phyloP scores from a whole-genome alignment of 2,329 filamentous ascomycete species.

The Verticillium dahliae region DNA sequence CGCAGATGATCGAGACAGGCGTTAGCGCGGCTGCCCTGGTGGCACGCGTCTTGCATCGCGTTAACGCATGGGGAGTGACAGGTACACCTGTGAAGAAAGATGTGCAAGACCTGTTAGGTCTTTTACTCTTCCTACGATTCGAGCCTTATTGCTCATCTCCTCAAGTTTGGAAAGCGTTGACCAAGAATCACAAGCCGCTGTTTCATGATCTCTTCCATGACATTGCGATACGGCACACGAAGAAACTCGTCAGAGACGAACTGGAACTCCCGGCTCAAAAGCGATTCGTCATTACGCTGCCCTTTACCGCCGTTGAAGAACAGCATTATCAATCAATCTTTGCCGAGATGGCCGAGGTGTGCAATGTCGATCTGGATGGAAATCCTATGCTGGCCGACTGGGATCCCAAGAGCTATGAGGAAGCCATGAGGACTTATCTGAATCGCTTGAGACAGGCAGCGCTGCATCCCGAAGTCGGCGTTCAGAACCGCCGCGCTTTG shows the following conservation, averaged over 20 bases:
- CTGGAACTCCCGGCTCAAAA: constrained; percentile 75
- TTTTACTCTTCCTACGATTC: constrained; percentile 74
- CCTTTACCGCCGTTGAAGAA: constrained; percentile 85
- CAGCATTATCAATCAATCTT: constrained; percentile 79
- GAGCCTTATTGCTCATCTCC: constrained; percentile 65
- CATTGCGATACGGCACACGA: constrained; percentile 80
- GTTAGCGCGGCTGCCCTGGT: constrained; percentile 77
- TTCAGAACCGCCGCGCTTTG: constrained; percentile 56
- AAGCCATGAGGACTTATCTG: constrained; percentile 75
- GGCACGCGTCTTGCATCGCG: constrained; percentile 70
- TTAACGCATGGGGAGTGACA: constrained; percentile 88
- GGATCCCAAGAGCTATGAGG: constrained; percentile 57
- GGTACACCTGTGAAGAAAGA: constrained; percentile 84
- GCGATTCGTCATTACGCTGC: constrained; percentile 79
- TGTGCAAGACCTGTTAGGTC: constrained; percentile 68
- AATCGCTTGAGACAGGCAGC: constrained; percentile 74
- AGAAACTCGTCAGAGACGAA: constrained; percentile 72
- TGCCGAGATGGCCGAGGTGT: constrained; percentile 65
- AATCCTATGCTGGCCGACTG: constrained; percentile 55
- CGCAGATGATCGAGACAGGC: constrained; percentile 90
- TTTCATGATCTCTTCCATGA: constrained; percentile 65
- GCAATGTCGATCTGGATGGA: constrained; percentile 59
- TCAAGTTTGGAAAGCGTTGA: constrained; percentile 62
- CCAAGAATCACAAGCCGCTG: constrained; percentile 49
- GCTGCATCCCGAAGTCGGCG: constrained; percentile 77